Percentiles rank a stretch among this genome's conserved stretches.
Evolutionary conservation across 2,329 filamentous ascomycete species (phyloP).

Genomic region (Alternaria hordeiaustralica): DNA sequence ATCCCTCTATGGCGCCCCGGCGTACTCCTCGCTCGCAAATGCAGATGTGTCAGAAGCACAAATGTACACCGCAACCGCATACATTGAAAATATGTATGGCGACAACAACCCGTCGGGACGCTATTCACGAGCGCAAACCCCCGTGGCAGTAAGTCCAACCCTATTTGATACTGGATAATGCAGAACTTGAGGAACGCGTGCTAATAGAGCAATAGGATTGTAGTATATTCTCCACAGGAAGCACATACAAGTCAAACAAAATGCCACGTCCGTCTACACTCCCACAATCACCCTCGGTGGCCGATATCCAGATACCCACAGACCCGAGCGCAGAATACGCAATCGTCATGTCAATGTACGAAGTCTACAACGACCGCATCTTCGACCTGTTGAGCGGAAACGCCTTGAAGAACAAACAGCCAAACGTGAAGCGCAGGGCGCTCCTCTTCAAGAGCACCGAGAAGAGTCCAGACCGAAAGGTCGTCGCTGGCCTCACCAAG

Average conservation of each 20-base stretch:
- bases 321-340: conserved; percentile 80
- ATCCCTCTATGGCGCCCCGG: conserved; percentile 59
- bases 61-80: conserved; percentile 74
- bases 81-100: conserved; percentile 78
- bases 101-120: conserved; percentile 67
- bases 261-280: conserved; percentile 73
- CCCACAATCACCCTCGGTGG: conserved; percentile 77
- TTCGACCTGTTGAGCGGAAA: conserved; percentile 83
- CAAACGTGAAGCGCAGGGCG: conserved; percentile 69
- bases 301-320: conserved; percentile 69
- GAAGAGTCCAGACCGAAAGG: conserved; percentile 85
- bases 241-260: conserved; percentile 61
- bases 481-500: conserved; percentile 90
- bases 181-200: conserved; percentile 27
- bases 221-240: conserved; percentile 62
- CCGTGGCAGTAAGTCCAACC: conserved; percentile 52
- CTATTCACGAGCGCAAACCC: conserved; percentile 54
- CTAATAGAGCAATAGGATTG: conserved; percentile 59
- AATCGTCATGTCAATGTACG: conserved; percentile 95
- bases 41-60: conserved; percentile 83
- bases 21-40: conserved; percentile 75
- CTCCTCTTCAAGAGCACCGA: conserved; percentile 93
- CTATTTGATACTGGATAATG: conserved; percentile 17
- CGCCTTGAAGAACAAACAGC: conserved; percentile 61
- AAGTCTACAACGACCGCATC: conserved; percentile 98